Percentiles rank a stretch among this genome's conserved stretches.
These are phyloP conservation scores for Ophidiomyces ophidiicola DNA, from an alignment of 2,329 filamentous ascomycete genomes.

Conservation along the genomic window DNA sequence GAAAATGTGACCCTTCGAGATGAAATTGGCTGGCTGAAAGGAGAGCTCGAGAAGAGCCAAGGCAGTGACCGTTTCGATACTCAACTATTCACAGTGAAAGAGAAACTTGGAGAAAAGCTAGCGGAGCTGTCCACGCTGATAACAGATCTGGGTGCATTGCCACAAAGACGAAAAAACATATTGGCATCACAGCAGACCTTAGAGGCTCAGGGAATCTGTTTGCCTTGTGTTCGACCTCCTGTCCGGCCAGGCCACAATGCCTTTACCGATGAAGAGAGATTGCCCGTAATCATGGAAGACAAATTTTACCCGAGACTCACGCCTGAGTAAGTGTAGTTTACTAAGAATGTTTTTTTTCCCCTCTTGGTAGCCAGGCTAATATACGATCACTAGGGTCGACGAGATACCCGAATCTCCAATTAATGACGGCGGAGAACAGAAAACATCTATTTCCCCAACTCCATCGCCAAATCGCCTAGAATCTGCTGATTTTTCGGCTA, in stretches of 20 bases:
- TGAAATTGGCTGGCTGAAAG: constrained; percentile 45
- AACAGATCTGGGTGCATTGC: constrained; percentile 40
- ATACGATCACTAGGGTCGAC: constrained; percentile 1
- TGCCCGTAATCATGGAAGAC: constrained; percentile 49
- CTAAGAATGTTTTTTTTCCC: not conserved
- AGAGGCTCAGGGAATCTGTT: not conserved
- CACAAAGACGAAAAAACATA: constrained; percentile 14
- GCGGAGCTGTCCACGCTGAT: constrained; percentile 44
- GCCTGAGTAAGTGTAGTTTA: constrained; percentile 36
- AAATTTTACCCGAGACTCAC: constrained; percentile 47
- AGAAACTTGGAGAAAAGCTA: constrained; percentile 45
- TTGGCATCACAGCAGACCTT: not conserved
- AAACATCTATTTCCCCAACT: not conserved
- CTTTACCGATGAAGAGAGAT: constrained; percentile 24
- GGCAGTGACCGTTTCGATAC: constrained; percentile 34
- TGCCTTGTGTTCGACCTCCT: not conserved
- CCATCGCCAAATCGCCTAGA: not conserved
- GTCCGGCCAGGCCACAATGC: not conserved
- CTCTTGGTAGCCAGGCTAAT: not conserved
- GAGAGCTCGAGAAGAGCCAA: constrained; percentile 40
- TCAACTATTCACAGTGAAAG: constrained; percentile 42
- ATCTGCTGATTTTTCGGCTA: not conserved
- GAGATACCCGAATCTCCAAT: constrained; percentile 6
- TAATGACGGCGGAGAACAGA: not conserved
- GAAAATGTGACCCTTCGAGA: constrained; percentile 51